Evolutionary conservation across 257 asterid genomes (phyloP).

Genomic region (Cinchona pubescens): DNA sequence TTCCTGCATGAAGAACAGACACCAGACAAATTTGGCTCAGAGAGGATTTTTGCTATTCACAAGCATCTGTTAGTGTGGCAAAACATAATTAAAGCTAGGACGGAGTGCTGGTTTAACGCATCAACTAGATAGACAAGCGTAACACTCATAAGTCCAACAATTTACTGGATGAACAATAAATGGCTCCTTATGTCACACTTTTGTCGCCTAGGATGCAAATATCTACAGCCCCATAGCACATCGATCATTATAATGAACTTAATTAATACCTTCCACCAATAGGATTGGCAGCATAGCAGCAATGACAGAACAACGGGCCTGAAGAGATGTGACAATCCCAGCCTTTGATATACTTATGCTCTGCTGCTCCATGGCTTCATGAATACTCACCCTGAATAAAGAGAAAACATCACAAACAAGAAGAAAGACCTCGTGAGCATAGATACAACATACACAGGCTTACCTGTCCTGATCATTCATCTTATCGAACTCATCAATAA

Average conservation of each 20-base stretch:
- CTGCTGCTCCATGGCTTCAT: constrained; percentile 99
- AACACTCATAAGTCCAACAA: neutral
- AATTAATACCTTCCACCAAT: constrained; percentile 98
- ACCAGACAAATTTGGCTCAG: neutral
- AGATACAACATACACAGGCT: constrained; percentile 14
- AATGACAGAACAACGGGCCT: constrained; percentile 98
- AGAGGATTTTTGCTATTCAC: neutral
- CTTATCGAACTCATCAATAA: constrained; percentile 95
- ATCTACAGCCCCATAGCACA: neutral
- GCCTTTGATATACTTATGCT: constrained; percentile 98
- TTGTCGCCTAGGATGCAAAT: constrained; percentile 4
- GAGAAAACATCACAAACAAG: constrained; percentile 18
- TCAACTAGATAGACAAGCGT: neutral
- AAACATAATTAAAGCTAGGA: neutral
- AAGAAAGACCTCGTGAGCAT: constrained; percentile 9
- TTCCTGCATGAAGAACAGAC: neutral
- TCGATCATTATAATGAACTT: too few species aligned
- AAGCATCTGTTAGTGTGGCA: neutral
- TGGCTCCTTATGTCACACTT: neutral
- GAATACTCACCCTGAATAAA: constrained; percentile 85
- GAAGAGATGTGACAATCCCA: constrained; percentile 96
- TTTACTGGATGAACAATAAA: neutral
- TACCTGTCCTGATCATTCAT: constrained; percentile 99
- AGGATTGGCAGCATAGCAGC: constrained; percentile 99
- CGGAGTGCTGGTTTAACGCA: neutral